Evolutionary conservation across 345 rosid species (phyloP), one percentile per base, ranked within the genome.

Genomic region (Microcos paniculata): DNA sequence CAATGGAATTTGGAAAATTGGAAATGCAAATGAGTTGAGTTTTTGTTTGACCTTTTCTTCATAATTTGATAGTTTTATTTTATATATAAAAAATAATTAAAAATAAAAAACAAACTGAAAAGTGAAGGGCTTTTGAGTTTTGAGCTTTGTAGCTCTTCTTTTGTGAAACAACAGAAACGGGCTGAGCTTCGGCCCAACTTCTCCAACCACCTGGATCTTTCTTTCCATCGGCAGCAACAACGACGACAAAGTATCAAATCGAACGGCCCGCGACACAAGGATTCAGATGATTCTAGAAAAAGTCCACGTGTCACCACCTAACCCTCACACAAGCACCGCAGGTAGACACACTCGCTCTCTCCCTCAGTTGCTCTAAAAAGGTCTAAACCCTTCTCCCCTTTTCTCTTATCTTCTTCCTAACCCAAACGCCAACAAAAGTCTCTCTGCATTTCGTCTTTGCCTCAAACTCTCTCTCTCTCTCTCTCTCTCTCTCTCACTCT

Each of bases 251-350:
- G 21, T 0, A 26, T 19, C 42, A 19, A 18, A 38, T n/a, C 31
- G 1, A 28, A 35, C 57, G 45, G 62, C 9, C 26, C 7, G 16
- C 24, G 21, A 31, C 51, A 35, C 3, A n/a, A 14, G 79, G 14
- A 57, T 77, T 21, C 23, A 46, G 88, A 83, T 24, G 23, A 42
- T 85, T 79, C 88, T 73, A 40, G 86, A 76, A 80, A 35, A 7
- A 4, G n/a, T 38, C 71, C 87, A 84, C 88, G 89, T 85, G 90
- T 82, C 82, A 69, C 58, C 48, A 84, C 86, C 79, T 72, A 82
- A 80, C 83, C 86, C 86, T 81, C 79, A 59, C 59, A 42, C 61
- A 7, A 35, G 2, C 59, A 46, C 42, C 71, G 14, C 21, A 24
- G 21, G 35, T 8, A 12, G 10, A 15, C 24, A 26, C 28, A 16